phyloP scores from a whole-genome alignment of 495 filamentous ascomycete species.

The Aspergillus baeticus region DNA sequence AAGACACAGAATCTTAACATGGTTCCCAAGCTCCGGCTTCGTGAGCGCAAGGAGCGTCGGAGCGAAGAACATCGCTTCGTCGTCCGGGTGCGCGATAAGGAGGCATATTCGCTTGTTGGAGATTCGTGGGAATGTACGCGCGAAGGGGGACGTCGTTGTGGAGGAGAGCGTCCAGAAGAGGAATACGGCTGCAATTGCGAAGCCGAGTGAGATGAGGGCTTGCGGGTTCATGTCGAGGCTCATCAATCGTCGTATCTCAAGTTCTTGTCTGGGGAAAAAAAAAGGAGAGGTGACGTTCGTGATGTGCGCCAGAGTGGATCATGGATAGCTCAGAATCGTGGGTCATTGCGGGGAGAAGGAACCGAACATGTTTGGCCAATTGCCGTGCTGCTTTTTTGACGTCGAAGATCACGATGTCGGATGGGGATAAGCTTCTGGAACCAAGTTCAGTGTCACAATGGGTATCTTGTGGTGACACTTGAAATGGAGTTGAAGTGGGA shows the following conservation, averaged over 20 bases:
- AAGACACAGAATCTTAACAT: constrained; percentile 89
- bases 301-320: background rate
- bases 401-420: too few relatives aligned
- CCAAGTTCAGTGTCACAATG: too few relatives aligned
- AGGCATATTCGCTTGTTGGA: constrained; percentile 80
- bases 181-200: constrained; percentile 35
- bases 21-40: constrained; percentile 72
- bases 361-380: too few relatives aligned
- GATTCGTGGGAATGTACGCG: constrained; percentile 65
- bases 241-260: too few relatives aligned
- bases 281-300: background rate
- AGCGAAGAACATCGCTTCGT: constrained; percentile 99
- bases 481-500: too few relatives aligned
- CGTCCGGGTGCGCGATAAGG: constrained; percentile 94
- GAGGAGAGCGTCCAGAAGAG: constrained; percentile 50
- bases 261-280: background rate
- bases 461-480: too few relatives aligned
- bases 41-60: constrained; percentile 82
- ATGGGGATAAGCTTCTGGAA: too few relatives aligned
- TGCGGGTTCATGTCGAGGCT: constrained; percentile 16
- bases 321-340: too few relatives aligned
- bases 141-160: constrained; percentile 60
- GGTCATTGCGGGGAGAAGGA: too few relatives aligned
- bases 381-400: too few relatives aligned
- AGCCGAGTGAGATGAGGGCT: constrained; percentile 27